phyloP scores from a whole-genome alignment of 2,329 filamentous ascomycete genomes.

The Neodidymelliopsis sp. region DNA sequence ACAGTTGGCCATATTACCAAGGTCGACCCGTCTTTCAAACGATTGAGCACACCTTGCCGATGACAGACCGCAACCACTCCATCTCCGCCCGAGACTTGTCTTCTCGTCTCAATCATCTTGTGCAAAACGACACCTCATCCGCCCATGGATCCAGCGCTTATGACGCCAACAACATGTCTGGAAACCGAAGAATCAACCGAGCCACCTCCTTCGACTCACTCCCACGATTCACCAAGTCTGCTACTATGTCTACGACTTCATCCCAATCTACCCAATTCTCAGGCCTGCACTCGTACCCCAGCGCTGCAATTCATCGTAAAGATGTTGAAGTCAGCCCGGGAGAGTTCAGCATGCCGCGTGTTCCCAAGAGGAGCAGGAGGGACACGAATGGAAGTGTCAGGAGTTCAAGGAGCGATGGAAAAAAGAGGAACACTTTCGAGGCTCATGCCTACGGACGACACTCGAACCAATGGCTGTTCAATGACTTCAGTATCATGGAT shows the following conservation, averaged over 20 bases:
- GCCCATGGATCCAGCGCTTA: slow-evolving; percentile 9
- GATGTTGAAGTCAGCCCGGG: slow-evolving; percentile 32
- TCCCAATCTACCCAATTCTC: slow-evolving; percentile 24
- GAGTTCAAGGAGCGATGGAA: slow-evolving; percentile 19
- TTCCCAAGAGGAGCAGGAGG: slow-evolving; percentile 27
- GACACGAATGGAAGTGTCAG: slow-evolving; percentile 24
- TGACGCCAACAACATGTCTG: slow-evolving; percentile 26
- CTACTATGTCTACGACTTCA: slow-evolving; percentile 36
- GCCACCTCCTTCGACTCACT: slow-evolving; percentile 40
- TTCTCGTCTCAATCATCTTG: slow-evolving; percentile 29
- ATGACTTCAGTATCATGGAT: slow-evolving; percentile 47
- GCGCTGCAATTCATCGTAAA: slow-evolving; percentile 20
- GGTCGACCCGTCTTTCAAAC: slow-evolving; percentile 1
- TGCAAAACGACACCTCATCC: slow-evolving; percentile 16
- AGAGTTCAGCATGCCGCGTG: slow-evolving; percentile 40
- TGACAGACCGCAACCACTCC: slow-evolving; percentile 38
- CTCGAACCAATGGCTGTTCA: slow-evolving; percentile 50
- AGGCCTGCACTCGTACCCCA: slow-evolving; percentile 23
- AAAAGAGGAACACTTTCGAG: slow-evolving; percentile 25
- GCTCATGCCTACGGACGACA: slow-evolving; percentile 48
- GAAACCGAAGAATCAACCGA: slow-evolving; percentile 30
- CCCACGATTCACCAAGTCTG: slow-evolving; percentile 34
- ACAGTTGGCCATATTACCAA: slow-evolving; percentile 2
- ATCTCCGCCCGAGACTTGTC: slow-evolving; percentile 39
- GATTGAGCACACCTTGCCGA: slow-evolving; percentile 28